These are phyloP conservation scores for Crithidia acanthocephali DNA, from an alignment of 208 protist species.

Conservation along the genomic window DNA sequence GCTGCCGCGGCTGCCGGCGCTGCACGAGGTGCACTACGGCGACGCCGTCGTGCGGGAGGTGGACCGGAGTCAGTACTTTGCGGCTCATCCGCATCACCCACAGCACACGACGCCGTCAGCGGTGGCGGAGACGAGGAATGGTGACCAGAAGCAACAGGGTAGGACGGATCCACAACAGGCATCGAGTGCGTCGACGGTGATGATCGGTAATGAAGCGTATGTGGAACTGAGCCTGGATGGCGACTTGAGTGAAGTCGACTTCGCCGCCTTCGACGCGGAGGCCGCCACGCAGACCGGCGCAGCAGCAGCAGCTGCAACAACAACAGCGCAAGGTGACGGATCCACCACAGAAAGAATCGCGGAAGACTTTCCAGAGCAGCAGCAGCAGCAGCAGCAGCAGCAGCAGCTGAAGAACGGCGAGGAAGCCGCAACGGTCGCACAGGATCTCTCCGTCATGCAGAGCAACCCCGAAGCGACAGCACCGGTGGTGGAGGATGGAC, in stretches of 20 bases:
- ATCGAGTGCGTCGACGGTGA: constrained; percentile 6
- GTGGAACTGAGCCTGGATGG: constrained; percentile 27
- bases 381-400: background rate
- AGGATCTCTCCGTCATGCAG: too few species aligned
- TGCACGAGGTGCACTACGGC: constrained; percentile 88
- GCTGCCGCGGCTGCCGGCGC: constrained; percentile 62
- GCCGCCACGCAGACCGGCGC: background rate
- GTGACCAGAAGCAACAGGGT: background rate
- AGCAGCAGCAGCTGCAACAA: background rate
- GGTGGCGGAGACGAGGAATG: background rate
- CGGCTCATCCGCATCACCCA: background rate
- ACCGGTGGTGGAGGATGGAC: background rate
- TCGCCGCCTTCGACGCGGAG: constrained; percentile 32
- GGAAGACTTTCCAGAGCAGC: background rate
- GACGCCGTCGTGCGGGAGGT: constrained; percentile 81
- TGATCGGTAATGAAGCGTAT: constrained; percentile 17
- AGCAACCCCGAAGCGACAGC: too few species aligned
- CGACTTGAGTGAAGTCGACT: constrained; percentile 19
- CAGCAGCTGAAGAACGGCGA: background rate
- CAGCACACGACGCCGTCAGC: background rate
- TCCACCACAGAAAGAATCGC: too few species aligned
- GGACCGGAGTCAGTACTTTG: constrained; percentile 63
- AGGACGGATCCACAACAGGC: background rate
- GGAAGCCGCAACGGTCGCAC: background rate
- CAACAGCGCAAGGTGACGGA: too few species aligned